These are phyloP conservation scores for Amaranthus hypochondriacus DNA, from an alignment of 148 eudicot genomes.

Conservation along the genomic window DNA sequence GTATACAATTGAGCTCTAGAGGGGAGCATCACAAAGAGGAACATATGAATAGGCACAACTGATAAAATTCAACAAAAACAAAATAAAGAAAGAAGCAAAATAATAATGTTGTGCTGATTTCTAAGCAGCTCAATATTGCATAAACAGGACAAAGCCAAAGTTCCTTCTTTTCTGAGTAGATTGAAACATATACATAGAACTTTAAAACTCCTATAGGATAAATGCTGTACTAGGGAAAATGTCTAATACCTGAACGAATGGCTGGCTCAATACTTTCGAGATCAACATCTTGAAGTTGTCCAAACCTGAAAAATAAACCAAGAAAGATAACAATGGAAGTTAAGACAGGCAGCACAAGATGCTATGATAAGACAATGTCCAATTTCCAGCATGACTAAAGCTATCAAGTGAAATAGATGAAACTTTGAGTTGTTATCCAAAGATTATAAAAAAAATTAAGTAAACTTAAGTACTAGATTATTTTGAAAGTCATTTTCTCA, in stretches of 20 bases:
- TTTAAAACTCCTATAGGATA: no score
- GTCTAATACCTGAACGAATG: slow-evolving; percentile 64
- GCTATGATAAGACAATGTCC: not conserved
- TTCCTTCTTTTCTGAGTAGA: no score
- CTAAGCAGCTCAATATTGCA: no score
- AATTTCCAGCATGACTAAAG: not conserved
- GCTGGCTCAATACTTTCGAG: slow-evolving; percentile 88
- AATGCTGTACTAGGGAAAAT: not conserved
- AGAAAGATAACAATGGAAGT: slow-evolving; percentile 1
- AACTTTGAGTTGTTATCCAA: not conserved
- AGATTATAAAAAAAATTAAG: not conserved
- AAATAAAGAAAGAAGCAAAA: no score
- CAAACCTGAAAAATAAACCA: slow-evolving; percentile 55
- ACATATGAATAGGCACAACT: no score
- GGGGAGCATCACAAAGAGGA: no score
- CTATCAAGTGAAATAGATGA: not conserved
- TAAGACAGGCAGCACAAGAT: not conserved
- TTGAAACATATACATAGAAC: no score
- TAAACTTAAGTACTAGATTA: not conserved
- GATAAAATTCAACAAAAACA: no score
- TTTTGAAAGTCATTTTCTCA: no score
- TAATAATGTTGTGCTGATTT: no score
- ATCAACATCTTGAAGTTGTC: slow-evolving; percentile 92
- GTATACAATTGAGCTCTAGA: no score
- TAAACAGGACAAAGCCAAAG: no score